Evolutionary conservation across 805 yeast species (phyloP).

Genomic region (Yamadazyma nakazawae): DNA sequence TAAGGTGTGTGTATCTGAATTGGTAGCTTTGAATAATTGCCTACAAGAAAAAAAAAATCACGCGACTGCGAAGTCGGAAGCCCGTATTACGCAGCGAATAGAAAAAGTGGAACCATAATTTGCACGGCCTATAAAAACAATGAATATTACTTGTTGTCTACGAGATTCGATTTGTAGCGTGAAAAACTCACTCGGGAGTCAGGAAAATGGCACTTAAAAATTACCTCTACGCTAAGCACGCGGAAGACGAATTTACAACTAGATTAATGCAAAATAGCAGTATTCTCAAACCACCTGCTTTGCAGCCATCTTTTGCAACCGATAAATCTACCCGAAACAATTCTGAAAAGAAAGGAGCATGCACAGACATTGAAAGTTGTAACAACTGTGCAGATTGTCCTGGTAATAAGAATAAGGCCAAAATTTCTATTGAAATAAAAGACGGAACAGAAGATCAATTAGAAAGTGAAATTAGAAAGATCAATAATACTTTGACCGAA

Average conservation of each 20-base stretch:
- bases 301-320: conserved; percentile 3
- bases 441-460: neutral
- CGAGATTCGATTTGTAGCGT: neutral
- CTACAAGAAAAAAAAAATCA: conserved; percentile 5
- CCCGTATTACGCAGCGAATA: conserved; percentile 9
- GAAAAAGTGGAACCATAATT: conserved; percentile 12
- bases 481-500: conserved; percentile 1
- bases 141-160: neutral
- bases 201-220: conserved; percentile 38
- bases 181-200: neutral
- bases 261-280: conserved; percentile 8
- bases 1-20: too few relatives aligned
- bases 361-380: conserved; percentile 20
- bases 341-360: conserved; percentile 19
- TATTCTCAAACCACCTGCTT: conserved; percentile 1
- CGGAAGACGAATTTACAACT: conserved; percentile 15
- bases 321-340: neutral
- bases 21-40: too few relatives aligned
- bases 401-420: conserved; percentile 14
- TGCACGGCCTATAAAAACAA: conserved; percentile 1
- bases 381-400: conserved; percentile 31
- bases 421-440: conserved; percentile 10
- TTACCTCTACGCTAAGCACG: conserved; percentile 40
- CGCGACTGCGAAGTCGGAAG: conserved; percentile 9
- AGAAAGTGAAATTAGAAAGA: neutral